phyloP scores from a whole-genome alignment of 1,139 yeast genomes.

The Blastobotrys arbuscula region DNA sequence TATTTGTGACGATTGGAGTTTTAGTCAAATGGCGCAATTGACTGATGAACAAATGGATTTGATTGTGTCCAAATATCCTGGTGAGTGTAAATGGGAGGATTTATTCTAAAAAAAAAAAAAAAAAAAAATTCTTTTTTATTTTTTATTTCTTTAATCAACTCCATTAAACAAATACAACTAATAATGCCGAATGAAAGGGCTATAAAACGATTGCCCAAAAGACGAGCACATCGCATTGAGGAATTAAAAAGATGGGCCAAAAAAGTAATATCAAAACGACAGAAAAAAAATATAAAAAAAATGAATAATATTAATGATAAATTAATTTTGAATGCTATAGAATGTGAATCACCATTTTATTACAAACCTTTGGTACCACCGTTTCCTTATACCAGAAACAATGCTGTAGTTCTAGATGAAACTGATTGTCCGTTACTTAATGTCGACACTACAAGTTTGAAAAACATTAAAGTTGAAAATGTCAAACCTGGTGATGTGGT shows the following conservation, averaged over 20 bases:
- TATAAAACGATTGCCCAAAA: slow-evolving; percentile 7
- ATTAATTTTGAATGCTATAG: slow-evolving; percentile 12
- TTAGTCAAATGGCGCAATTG: slow-evolving; percentile 53
- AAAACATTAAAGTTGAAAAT: background rate
- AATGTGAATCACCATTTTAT: slow-evolving; percentile 14
- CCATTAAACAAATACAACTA: background rate
- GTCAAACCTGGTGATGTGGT: slow-evolving; percentile 2
- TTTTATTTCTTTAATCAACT: background rate
- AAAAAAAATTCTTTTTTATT: too few species aligned
- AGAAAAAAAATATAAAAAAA: background rate
- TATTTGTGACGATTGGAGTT: slow-evolving; percentile 55
- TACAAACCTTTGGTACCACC: slow-evolving; percentile 14
- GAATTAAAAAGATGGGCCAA: slow-evolving; percentile 5
- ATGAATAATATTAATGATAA: slow-evolving; percentile 12
- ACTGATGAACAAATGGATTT: slow-evolving; percentile 25
- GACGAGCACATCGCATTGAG: slow-evolving; percentile 8
- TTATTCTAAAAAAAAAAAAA: background rate
- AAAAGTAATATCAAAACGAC: background rate
- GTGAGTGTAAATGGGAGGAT: slow-evolving; percentile 7
- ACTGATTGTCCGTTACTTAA: slow-evolving; percentile 11
- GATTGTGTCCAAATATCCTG: slow-evolving; percentile 27
- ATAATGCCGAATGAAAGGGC: background rate
- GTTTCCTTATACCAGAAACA: slow-evolving; percentile 5
- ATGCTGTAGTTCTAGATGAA: background rate
- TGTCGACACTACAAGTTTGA: background rate